Base-by-base conservation (phyloP, 2,329 filamentous ascomycete species). In the Xylaria sp. region DNA sequence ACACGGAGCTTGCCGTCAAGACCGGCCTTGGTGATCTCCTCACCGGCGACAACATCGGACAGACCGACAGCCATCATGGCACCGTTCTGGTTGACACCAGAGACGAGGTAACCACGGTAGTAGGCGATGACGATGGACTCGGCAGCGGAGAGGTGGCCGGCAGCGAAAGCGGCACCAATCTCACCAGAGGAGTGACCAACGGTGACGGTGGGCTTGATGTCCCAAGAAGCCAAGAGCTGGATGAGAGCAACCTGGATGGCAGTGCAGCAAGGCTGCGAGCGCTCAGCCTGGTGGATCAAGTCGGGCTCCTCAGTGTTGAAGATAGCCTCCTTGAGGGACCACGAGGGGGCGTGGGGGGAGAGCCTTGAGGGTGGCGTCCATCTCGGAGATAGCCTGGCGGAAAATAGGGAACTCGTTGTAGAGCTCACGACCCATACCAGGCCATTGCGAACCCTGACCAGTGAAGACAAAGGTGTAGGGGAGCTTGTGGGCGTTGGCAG, bases 101-200 rank as follows among this genome's bases (percentile, higher is more conserved):
- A 52, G 1, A 59, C 60, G 8, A 56, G 42, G 0, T 49, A 8
- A 2, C 65, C 65, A 19, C 65, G 63, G 39, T 37, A 63, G 48
- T 67, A 69, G 2, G 67, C 65, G 7, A 56, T 58, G 4, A 48
- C 52, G 35, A 69, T 66, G 8, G 67, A 63, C 13, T 67, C 60
- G 8, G 47, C 55, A 5, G 59, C 59, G 0, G 52, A 59, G 13
- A 64, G 23, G 3, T 39, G 62, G 0, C 69, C 72, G 1, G 67
- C 58, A 1, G 68, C 66, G 44, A 70, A 71, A 0, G 69, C 68
- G 1, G 71, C 71, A 0, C 64, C 71, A 5, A 73, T 71, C 55
- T 73, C 71, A 0, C 71, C 71, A 3, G 68, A 69, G 2, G 69
- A 71, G 44, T 76, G 70, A 11, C 75, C 74, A 1, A 73, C 77